Conservation (phyloP, 208 protist genomes). For the Endotrypanum monterogeii region DNA sequence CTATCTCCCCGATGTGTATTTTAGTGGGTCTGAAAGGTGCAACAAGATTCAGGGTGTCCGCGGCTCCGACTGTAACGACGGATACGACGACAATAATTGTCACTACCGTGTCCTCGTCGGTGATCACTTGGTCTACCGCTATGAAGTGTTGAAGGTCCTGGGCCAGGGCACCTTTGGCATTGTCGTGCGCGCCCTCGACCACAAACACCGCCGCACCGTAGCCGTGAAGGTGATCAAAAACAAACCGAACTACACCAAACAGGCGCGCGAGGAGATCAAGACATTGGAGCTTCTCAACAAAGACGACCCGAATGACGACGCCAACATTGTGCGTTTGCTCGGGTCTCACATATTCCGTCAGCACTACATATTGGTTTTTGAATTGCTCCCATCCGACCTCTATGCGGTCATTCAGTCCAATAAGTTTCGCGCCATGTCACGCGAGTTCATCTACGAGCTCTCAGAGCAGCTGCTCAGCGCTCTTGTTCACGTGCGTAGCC, state of each 20-base stretch:
- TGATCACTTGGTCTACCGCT: constrained; percentile 95
- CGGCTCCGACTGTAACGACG: constrained; percentile 63
- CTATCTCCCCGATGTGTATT: constrained; percentile 73
- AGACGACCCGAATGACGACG: constrained; percentile 62
- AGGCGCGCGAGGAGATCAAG: constrained; percentile 86
- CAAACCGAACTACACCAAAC: constrained; percentile 74
- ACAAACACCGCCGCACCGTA: constrained; percentile 48
- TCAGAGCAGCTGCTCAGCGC: constrained; percentile 65
- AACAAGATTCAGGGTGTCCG: constrained; percentile 58
- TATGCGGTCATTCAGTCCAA: constrained; percentile 68
- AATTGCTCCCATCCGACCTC: constrained; percentile 74
- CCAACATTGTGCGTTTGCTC: constrained; percentile 70
- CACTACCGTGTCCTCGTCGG: constrained; percentile 90
- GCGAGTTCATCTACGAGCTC: constrained; percentile 74
- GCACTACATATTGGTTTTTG: constrained; percentile 83
- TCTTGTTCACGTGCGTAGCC: constrained; percentile 60
- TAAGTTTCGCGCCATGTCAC: constrained; percentile 79
- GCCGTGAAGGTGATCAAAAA: constrained; percentile 91
- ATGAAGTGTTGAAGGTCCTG: constrained; percentile 81
- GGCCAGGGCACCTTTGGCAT: constrained; percentile 91
- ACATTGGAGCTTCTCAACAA: constrained; percentile 64
- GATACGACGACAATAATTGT: constrained; percentile 95
- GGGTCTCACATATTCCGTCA: constrained; percentile 66
- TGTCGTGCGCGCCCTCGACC: constrained; percentile 84
- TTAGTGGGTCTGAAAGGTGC: constrained; percentile 51